Percentiles rank a stretch among this genome's conserved stretches.
These are phyloP conservation scores for Crithidia sp. DNA, from an alignment of 208 protist species.

Conservation along the genomic window DNA sequence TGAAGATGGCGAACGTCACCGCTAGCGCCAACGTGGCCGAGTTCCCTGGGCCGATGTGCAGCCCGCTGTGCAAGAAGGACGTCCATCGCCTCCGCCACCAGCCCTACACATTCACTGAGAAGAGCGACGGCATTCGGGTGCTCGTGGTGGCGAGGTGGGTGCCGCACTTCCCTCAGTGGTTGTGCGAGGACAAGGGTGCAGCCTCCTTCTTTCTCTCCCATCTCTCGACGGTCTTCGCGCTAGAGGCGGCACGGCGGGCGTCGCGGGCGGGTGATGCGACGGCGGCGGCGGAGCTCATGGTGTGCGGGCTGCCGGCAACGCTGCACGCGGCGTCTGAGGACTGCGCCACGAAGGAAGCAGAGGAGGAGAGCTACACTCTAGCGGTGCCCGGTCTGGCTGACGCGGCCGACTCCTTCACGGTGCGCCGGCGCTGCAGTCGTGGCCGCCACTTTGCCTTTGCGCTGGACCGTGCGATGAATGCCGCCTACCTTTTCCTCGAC, in stretches of 20 bases:
- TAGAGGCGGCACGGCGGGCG: conserved; percentile 24
- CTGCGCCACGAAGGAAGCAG: no score
- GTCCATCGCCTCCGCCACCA: conserved; percentile 21
- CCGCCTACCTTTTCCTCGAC: conserved; percentile 58
- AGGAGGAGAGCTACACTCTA: conserved; percentile 4
- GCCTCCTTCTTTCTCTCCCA: conserved; percentile 1
- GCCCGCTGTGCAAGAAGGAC: conserved; percentile 64
- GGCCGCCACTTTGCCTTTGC: conserved; percentile 42
- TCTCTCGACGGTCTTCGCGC: conserved; percentile 11
- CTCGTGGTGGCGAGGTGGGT: conserved; percentile 44
- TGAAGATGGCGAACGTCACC: conserved; percentile 19
- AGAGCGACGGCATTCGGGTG: conserved; percentile 81
- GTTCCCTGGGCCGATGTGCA: conserved; percentile 82
- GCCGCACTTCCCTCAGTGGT: conserved; percentile 53
- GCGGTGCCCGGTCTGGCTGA: not conserved
- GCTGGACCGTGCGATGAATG: conserved; percentile 66
- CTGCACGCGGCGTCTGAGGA: not conserved
- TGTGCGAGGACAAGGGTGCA: not conserved
- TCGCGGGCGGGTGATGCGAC: not conserved
- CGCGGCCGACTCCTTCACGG: not conserved
- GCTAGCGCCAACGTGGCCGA: conserved; percentile 22
- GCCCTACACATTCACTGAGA: conserved; percentile 77
- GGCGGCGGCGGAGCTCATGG: not conserved
- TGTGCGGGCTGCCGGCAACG: not conserved
- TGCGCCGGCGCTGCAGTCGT: conserved; percentile 8